Base-by-base conservation (phyloP, 225 moss, liverwort and hornwort genomes). In the Physcomitrium patens region DNA sequence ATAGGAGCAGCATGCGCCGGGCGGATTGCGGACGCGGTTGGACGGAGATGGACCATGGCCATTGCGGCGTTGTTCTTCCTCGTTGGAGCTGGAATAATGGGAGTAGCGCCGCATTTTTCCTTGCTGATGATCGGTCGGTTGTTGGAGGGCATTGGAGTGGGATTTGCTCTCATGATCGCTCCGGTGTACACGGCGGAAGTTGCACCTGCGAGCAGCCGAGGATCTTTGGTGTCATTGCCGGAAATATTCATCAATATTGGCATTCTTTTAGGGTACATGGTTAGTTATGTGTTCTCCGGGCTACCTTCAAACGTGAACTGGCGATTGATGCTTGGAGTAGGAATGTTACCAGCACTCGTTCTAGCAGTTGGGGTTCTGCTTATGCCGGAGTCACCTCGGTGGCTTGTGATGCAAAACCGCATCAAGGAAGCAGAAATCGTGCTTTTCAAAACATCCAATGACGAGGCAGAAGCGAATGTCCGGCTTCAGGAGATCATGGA, bases 351-450 rank as follows among this genome's bases (percentile, higher is more conserved):
- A 23, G 86, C 99, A 18, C 76, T 93, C 9, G 62, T 79, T 65
- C 55, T 99, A 63, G 90, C 89, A 41, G 76, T 86, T 58, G 89
- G 90, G 4, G 89, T 91, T 10, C 5, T 88, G 48, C 4, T 95
- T 22, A 99, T 99, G 99, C 95, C 95, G 14, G 99, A 99, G 66
- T 99, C 99, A 42, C 99, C 99, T 44, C 91, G 99, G 48, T 99
- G 99, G 99, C 93, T 99, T 47, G 99, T 99, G 69, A 86, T 84
- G 89, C 91, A 93, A 80, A 86, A 87, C 58, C 93, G 99, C 15
- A 79, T 91, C 3, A 68, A 73, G 24, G 95, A 99, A 83, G 99
- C 99, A 10, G 89, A 92, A 75, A 18, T 73, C 48, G 99, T 99
- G 68, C 85, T 99, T 9, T 76, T 84, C 0, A 92, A 82, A 63